Base-by-base conservation (phyloP, 2,329 filamentous ascomycete genomes). In the Fusarium pseudocircinatum region DNA sequence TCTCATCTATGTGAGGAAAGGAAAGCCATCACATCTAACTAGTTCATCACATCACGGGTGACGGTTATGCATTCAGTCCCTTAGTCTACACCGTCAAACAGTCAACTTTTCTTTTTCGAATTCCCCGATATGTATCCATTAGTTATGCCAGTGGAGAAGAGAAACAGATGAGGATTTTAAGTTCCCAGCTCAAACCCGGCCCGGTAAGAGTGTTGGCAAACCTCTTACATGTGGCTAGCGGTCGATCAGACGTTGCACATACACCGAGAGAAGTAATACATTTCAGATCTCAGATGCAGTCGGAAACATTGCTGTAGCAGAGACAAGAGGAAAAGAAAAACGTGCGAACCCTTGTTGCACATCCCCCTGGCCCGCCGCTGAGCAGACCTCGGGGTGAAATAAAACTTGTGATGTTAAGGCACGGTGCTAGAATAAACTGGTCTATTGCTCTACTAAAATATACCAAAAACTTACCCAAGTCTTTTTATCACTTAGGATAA, bases 181-280 rank as follows among this genome's bases (percentile, higher is more conserved):
- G 62, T 52, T 72, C 13, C 39, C 40, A 67, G 70, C 67, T 72
- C 71, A 74, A 72, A 74, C 71, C 71, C 71, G 71, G 71, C 47
- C 70, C 70, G 70, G 70, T 73, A 74, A 74, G 67, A 74, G 66
- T 52, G 50, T 58, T 36, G 56, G n/a, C 37, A 36, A 60, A 61
- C 53, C 58, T 75, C 62, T 70, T 70, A 70, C 72, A 75, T 56
- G 58, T 67, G 68, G 57, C 60, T 74, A 74, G 49, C 62, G 61
- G 72, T 64, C 72, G 72, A 73, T 73, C 72, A 73, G 69, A 73
- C 72, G 72, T 73, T 74, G 72, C 72, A 63, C 60, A 74, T 71
- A 57, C 72, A 70, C 60, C 62, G 40, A 59, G 22, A 60, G 43
- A 47, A 61, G 39, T 64, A 37, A 59, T 69, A 57, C 53, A 73